A percentile compares a stretch with the other conserved stretches of the same genome.
Evolutionary conservation across 176 grass and related monocot genomes (phyloP).

Genomic region (Melocanna baccifera): DNA sequence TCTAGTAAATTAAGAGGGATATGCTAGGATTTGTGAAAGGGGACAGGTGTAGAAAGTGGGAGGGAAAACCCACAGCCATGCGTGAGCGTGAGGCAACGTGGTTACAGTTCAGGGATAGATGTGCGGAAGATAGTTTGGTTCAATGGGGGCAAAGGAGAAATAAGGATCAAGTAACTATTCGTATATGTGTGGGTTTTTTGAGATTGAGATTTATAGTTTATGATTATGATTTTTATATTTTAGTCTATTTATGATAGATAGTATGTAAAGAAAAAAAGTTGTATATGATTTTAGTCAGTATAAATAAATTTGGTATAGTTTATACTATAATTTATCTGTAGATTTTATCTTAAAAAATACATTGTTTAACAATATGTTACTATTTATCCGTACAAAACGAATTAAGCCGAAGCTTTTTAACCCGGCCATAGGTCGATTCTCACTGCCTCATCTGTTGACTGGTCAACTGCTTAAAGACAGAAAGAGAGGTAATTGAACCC

Average conservation of each 20-base stretch:
- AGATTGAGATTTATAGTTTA: too few species aligned
- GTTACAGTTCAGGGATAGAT: conserved; percentile 50
- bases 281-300: too few species aligned
- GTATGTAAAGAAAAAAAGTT: too few species aligned
- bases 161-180: conserved; percentile 21
- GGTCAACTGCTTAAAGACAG: conserved; percentile 43
- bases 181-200: too few species aligned
- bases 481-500: conserved; percentile 23
- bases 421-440: conserved; percentile 27
- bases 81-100: conserved; percentile 41
- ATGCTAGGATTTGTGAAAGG: conserved; percentile 41
- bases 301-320: too few species aligned
- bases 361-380: too few species aligned
- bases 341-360: too few species aligned
- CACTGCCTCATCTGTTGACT: conserved; percentile 50
- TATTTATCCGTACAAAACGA: too few species aligned
- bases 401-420: too few species aligned
- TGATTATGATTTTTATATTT: too few species aligned
- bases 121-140: conserved; percentile 35
- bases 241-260: too few species aligned
- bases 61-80: conserved; percentile 27
- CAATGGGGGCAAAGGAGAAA: conserved; percentile 31
- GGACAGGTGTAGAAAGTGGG: conserved; percentile 40
- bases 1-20: conserved; percentile 33
- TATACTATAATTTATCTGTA: too few species aligned